phyloP scores from a whole-genome alignment of 441 rosid species.

The Cnidoscolus chayamansa region DNA sequence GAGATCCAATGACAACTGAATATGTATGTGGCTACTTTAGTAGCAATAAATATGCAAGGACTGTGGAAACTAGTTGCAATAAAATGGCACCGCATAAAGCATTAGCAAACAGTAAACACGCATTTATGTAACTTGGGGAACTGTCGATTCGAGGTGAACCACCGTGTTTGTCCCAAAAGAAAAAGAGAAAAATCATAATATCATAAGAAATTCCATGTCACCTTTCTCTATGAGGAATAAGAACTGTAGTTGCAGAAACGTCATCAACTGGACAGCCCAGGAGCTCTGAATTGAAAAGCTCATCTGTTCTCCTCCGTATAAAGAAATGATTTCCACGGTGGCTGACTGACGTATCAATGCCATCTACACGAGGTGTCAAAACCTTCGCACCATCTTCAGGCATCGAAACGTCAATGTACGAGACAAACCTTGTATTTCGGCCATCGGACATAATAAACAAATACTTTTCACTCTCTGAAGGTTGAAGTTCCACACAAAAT shows the following conservation, averaged over 20 bases:
- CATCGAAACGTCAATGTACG: slow-evolving; percentile 57
- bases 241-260: slow-evolving; percentile 49
- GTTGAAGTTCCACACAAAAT: slow-evolving; percentile 59
- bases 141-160: neutral
- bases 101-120: neutral
- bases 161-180: neutral
- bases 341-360: slow-evolving; percentile 59
- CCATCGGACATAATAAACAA: slow-evolving; percentile 71
- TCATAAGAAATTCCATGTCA: slow-evolving; percentile 19
- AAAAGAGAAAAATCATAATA: neutral
- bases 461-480: slow-evolving; percentile 71
- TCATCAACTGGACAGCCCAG: slow-evolving; percentile 64
- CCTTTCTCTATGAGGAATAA: slow-evolving; percentile 87
- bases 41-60: slow-evolving; percentile 2
- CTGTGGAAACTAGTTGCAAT: slow-evolving; percentile 7
- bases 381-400: slow-evolving; percentile 69
- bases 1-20: neutral
- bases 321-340: slow-evolving; percentile 87
- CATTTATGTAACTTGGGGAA: neutral
- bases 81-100: neutral
- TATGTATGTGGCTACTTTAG: neutral
- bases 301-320: slow-evolving; percentile 61
- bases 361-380: slow-evolving; percentile 70
- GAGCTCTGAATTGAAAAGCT: slow-evolving; percentile 75
- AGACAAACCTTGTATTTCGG: slow-evolving; percentile 68